Percentiles rank a stretch among this genome's conserved stretches.
These are phyloP conservation scores for Pestalotiopsis sp. DNA, from an alignment of 2,329 filamentous ascomycete species.

Conservation along the genomic window DNA sequence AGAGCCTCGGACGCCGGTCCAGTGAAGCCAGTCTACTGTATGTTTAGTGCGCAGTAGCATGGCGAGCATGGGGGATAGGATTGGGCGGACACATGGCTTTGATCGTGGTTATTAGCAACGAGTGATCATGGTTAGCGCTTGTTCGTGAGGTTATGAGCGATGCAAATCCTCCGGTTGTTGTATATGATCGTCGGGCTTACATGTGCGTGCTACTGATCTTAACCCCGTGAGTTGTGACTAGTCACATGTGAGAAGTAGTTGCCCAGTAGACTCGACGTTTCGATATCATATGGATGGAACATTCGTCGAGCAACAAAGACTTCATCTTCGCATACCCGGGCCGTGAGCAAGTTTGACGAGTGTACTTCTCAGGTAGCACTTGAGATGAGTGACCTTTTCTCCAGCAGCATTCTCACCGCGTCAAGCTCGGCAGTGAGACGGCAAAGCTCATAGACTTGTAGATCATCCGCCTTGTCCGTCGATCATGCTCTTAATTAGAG, in stretches of 20 bases:
- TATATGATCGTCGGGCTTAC: background rate
- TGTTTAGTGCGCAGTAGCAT: background rate
- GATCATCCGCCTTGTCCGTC: background rate
- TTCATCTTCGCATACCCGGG: background rate
- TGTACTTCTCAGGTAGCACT: background rate
- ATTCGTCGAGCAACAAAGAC: background rate
- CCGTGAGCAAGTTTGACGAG: background rate
- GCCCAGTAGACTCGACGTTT: background rate
- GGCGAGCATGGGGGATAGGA: background rate
- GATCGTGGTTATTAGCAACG: background rate
- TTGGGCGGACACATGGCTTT: background rate
- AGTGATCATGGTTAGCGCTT: background rate
- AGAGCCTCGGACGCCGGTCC: background rate
- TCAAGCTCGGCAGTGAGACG: background rate
- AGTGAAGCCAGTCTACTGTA: background rate
- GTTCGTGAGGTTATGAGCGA: background rate
- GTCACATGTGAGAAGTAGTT: background rate
- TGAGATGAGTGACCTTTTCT: background rate
- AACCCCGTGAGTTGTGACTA: background rate
- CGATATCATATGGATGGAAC: background rate
- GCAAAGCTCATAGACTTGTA: background rate
- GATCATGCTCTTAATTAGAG: background rate
- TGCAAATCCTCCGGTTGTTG: background rate
- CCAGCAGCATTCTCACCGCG: background rate
- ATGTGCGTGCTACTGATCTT: background rate